Evolutionary conservation across 257 asterid genomes (phyloP), one percentile per base, ranked within the genome.

Genomic region (Galeopsis tetrahit): DNA sequence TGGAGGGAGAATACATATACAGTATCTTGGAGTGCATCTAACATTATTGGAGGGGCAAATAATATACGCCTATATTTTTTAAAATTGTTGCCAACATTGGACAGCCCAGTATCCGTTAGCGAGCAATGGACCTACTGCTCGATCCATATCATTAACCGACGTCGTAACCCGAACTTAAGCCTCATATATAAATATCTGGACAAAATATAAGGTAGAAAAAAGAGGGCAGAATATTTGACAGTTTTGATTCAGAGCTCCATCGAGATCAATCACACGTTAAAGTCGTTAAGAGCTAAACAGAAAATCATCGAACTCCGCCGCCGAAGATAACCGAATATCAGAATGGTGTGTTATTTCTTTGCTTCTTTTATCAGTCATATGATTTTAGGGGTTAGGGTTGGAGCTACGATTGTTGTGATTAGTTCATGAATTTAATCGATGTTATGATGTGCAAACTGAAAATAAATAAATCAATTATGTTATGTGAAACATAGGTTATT

Each of bases 331-430:
- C 31, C 58, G 36, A 38, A 63, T 64, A 15, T 35, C 67, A 59
- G 33, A 17, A 82, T 82, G 86, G 86, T 82, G 34, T n/a, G 75
- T 10, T 15, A 11, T 34, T 32, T 33, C 7, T 58, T 59, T 11
- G 40, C 10, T 75, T 5, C 1, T 28, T 52, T 39, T 51, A n/a
- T 58, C 28, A 39, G 2, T 53, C 59, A 4, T 34, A 10, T 61
- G 15, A 53, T 42, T 61, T 34, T 38, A 51, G 44, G 74, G 61
- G 48, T 70, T 77, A 64, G 76, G 81, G 78, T 61, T 69, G 48
- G 49, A 58, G 65, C 31, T 35, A 34, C 39, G 68, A 66, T 51
- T 48, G 35, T 28, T 61, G 49, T 53, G 59, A 60, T 66, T 52
- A 40, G 60, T 55, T 66, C 46, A 28, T 66, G 72, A 70, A 60